Conservation (phyloP, 2,329 filamentous ascomycete species). For the Tolypocladium capitatum region DNA sequence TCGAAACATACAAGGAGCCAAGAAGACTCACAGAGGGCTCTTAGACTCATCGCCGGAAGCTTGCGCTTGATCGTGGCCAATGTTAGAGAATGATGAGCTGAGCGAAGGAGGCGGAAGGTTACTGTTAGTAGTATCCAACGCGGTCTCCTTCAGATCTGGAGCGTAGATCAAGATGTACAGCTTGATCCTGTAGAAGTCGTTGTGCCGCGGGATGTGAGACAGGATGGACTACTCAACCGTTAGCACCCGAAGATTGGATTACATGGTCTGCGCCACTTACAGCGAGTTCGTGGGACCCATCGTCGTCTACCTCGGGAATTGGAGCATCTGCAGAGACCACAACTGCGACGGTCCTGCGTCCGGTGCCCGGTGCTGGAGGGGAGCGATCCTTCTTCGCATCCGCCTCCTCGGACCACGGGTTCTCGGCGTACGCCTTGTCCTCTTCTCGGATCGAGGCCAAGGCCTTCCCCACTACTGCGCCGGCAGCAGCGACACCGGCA, state of each 20-base stretch:
- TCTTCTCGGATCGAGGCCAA: conserved; percentile 76
- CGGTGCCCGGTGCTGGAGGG: conserved; percentile 26
- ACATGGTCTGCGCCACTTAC: conserved; percentile 38
- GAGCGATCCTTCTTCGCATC: conserved; percentile 46
- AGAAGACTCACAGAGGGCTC: conserved; percentile 37
- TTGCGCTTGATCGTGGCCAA: conserved; percentile 58
- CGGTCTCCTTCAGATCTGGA: conserved; percentile 59
- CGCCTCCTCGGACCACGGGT: conserved; percentile 85
- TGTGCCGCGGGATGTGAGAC: conserved; percentile 70
- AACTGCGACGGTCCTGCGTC: conserved; percentile 70
- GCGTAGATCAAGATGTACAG: conserved; percentile 86
- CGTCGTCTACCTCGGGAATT: conserved; percentile 44
- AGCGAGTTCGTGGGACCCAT: conserved; percentile 60
- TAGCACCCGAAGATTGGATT: background rate
- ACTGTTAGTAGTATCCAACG: conserved; percentile 35
- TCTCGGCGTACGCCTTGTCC: conserved; percentile 70
- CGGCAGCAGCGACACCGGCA: conserved; percentile 70
- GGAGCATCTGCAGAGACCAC: conserved; percentile 70
- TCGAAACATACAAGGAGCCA: background rate
- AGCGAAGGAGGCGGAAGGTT: conserved; percentile 49
- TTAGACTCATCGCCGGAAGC: conserved; percentile 52
- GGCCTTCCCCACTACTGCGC: conserved; percentile 69
- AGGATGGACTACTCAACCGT: conserved; percentile 54
- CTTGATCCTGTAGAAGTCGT: conserved; percentile 59
- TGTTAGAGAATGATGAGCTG: conserved; percentile 79